phyloP scores from a whole-genome alignment of 2,329 filamentous ascomycete species.

The Aspergillus fructus region DNA sequence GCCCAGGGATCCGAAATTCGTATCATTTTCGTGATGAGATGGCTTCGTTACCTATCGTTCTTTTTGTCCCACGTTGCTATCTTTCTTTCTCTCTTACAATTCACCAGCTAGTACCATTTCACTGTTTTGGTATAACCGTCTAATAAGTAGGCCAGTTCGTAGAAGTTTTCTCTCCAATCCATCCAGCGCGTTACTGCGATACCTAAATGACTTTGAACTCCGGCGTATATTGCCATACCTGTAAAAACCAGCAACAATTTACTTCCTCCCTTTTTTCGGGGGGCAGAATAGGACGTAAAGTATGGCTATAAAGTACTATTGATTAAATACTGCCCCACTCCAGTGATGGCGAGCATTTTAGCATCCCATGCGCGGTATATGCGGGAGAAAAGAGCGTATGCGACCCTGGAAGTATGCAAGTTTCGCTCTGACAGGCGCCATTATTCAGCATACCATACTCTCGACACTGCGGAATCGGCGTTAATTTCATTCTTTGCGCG shows the following conservation, averaged over 20 bases:
- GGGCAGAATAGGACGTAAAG: background rate
- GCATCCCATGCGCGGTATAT: background rate
- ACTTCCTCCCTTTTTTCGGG: too few relatives aligned
- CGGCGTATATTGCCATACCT: too few relatives aligned
- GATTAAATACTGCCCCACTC: background rate
- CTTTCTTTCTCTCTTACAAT: background rate
- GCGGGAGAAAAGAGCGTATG: too few relatives aligned
- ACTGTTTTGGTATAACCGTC: background rate
- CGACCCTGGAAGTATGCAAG: background rate
- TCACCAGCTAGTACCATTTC: background rate
- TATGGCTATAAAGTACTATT: background rate
- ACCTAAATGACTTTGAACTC: background rate
- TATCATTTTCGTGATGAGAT: conserved; percentile 71
- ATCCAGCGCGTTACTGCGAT: background rate
- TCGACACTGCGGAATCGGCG: background rate
- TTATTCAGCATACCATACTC: background rate
- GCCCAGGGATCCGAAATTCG: conserved; percentile 90
- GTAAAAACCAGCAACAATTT: too few relatives aligned
- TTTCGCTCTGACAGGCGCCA: background rate
- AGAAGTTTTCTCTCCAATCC: background rate
- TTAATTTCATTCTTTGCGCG: background rate
- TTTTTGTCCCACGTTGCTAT: background rate
- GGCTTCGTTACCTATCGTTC: conserved; percentile 1
- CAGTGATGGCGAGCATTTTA: background rate
- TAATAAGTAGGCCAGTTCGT: background rate